phyloP scores from a whole-genome alignment of 1,284 basidiomycete species.

The Apiotrichum laibachii region DNA sequence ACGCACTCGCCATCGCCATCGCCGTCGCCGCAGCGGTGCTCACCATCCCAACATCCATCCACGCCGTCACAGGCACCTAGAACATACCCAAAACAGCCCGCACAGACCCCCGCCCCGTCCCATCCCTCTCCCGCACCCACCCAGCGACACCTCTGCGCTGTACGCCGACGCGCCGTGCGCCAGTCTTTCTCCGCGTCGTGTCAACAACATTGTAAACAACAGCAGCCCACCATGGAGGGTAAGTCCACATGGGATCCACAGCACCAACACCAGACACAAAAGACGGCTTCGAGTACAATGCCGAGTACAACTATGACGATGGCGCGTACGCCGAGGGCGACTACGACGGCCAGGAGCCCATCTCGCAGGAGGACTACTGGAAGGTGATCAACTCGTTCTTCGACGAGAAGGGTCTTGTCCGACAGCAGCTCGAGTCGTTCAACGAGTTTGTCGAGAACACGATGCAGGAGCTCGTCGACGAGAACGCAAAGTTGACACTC shows the following conservation, averaged over 20 bases:
- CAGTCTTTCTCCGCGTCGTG: too few species aligned
- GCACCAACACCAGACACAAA: conserved; percentile 31
- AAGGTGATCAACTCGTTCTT: conserved; percentile 95
- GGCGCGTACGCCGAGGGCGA: conserved; percentile 20
- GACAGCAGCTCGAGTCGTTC: conserved; percentile 96
- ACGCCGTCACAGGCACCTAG: background rate
- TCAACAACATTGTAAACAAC: background rate
- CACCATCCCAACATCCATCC: conserved; percentile 2
- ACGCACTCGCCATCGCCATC: conserved; percentile 1
- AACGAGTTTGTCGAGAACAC: conserved; percentile 99
- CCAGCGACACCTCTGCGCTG: too few species aligned
- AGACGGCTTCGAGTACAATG: conserved; percentile 38
- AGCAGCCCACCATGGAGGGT: conserved; percentile 31
- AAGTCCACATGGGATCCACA: background rate
- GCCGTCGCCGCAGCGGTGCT: background rate
- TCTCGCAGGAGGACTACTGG: conserved; percentile 94
- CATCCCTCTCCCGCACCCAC: background rate
- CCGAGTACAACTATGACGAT: conserved; percentile 33
- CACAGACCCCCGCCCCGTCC: background rate
- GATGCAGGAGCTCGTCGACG: conserved; percentile 99
- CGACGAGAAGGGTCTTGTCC: conserved; percentile 93
- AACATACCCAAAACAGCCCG: background rate
- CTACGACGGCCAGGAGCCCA: conserved; percentile 62
- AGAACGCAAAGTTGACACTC: conserved; percentile 86
- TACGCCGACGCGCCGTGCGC: too few species aligned